Evolutionary conservation across 2,329 filamentous ascomycete genomes (phyloP).

Genomic region (Colletotrichum eremochloae): DNA sequence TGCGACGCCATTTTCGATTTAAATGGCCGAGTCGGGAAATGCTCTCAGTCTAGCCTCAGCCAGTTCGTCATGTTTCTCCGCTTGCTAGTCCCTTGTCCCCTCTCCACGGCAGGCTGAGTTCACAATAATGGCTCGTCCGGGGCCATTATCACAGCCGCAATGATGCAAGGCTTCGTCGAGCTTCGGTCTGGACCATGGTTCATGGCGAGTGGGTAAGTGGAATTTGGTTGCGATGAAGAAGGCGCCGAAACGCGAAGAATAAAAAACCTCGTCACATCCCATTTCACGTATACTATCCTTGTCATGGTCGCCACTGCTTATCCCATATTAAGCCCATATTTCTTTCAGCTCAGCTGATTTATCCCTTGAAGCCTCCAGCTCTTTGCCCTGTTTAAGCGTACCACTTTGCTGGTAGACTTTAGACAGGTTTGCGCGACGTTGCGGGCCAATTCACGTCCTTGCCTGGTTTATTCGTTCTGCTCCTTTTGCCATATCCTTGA

Average conservation of each 20-base stretch:
- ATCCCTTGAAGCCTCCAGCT: not conserved
- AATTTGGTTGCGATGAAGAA: not conserved
- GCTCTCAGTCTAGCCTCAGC: conserved; percentile 31
- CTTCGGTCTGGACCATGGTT: not conserved
- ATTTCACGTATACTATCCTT: not conserved
- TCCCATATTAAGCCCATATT: not conserved
- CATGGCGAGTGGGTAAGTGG: not conserved
- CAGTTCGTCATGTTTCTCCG: conserved; percentile 33
- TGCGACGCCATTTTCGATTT: conserved; percentile 8
- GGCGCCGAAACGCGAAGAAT: not conserved
- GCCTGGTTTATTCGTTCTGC: not conserved
- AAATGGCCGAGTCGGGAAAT: conserved; percentile 1
- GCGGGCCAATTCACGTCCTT: not conserved
- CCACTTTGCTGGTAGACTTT: not conserved
- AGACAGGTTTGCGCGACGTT: not conserved
- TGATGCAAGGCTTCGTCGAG: conserved; percentile 2
- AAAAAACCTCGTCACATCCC: conserved; percentile 27
- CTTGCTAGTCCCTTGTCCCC: conserved; percentile 11
- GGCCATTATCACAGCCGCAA: conserved; percentile 14
- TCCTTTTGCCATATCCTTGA: not conserved
- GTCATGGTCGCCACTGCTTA: not conserved
- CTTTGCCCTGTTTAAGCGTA: not conserved
- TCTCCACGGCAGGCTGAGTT: conserved; percentile 1
- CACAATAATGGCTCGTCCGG: conserved; percentile 7
- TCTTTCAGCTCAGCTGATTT: not conserved